These are phyloP conservation scores for Gossypium turneri DNA, from an alignment of 345 rosid genomes.

Conservation along the genomic window DNA sequence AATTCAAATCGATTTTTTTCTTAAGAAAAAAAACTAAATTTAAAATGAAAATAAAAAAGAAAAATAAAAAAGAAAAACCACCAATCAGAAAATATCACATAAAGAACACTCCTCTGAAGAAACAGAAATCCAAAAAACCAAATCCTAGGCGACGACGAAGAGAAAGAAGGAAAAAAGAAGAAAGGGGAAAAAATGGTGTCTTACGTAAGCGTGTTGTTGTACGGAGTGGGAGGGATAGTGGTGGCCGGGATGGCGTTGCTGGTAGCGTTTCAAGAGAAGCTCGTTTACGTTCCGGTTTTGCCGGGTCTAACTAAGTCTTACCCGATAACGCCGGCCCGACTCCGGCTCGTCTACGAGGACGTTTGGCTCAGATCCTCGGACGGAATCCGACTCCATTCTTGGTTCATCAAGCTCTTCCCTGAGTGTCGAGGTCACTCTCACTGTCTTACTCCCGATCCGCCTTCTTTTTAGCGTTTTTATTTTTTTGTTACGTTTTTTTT, in stretches of 20 bases:
- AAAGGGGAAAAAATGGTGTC: constrained; percentile 47
- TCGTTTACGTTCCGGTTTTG: constrained; percentile 94
- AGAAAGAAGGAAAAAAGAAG: too few species aligned
- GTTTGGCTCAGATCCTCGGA: constrained; percentile 95
- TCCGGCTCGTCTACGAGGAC: constrained; percentile 76
- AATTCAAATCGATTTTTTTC: not conserved
- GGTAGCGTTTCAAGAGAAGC: constrained; percentile 90
- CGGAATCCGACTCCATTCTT: constrained; percentile 87
- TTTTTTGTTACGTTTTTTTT: not conserved
- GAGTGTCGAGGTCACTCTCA: constrained; percentile 58
- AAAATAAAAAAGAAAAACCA: not conserved
- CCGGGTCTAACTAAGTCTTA: constrained; percentile 90
- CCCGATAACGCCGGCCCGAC: constrained; percentile 74
- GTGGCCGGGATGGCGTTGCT: constrained; percentile 89
- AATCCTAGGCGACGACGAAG: not conserved
- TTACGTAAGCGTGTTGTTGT: constrained; percentile 64
- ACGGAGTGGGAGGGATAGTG: constrained; percentile 87
- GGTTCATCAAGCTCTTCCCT: constrained; percentile 91
- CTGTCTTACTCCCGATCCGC: constrained; percentile 2
- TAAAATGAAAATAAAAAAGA: not conserved
- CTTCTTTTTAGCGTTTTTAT: not conserved
- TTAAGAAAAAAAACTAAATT: not conserved
- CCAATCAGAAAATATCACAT: not conserved
- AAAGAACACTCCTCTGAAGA: not conserved
- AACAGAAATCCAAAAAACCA: not conserved